Evolutionary conservation across 371 early-diverging fungal species (phyloP), one percentile per base, ranked within the genome.

Genomic region (Caulochytrium protostelioides): DNA sequence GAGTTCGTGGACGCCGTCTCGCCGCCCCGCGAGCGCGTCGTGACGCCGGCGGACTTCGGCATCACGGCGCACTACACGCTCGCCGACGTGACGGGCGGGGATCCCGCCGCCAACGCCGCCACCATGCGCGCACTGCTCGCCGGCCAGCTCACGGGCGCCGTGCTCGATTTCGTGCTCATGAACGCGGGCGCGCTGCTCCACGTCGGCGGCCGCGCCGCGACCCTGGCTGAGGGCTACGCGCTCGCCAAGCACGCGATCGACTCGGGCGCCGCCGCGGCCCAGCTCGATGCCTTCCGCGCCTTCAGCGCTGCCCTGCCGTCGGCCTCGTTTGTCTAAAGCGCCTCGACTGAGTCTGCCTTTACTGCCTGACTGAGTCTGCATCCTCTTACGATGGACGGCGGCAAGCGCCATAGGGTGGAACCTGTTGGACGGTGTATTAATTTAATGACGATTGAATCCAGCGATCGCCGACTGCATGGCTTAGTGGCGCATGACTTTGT

Each of bases 81-180:
- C 34, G 28, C 54, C 0, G 43, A 58, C 4, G 86, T 89, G 14
- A 66, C 64, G 19, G 89, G 95, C 6, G 83, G 83, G 1, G 70
- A 75, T 4, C 62, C 76, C 13, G 41, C 49, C 14, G 65, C 70
- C 26, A 92, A 90, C 54, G 79, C 77, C 14, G 51, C 49, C 9
- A 74, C 66, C 10, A 55, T 92, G 41, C 39, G 52, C 12, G 50
- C 63, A 7, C 52, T 92, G 22, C 52, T 87, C 19, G 55, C 54
- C 42, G 65, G 67, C 32, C 46, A 66, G 34, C 50, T 67, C 30
- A 47, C 60, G n/a, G 52, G 55, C 9, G 46, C 57, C 3, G 70
- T 94, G 28, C 54, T 79, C 16, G 83, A 87, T 47, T 91, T 81
- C 63, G 83, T 94, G 2, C 56, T 89, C 22, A 46, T 94, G 37